Percentiles rank a stretch among this genome's conserved stretches.
Conservation (phyloP, 345 rosid species). For the Arabis alpina region DNA sequence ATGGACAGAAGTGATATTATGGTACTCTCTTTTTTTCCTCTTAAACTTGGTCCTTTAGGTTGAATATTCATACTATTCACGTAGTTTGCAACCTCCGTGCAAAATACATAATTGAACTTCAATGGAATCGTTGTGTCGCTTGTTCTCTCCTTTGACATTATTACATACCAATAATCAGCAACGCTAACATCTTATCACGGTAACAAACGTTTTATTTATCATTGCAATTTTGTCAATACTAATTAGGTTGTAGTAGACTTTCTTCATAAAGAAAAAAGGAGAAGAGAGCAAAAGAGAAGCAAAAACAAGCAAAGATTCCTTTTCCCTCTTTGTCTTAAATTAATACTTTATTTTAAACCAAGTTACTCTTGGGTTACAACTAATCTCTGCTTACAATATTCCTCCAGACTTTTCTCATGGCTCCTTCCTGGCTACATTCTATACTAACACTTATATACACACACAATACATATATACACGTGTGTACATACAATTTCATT, state of each 20-base stretch:
- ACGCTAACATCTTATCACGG: conserved; percentile 11
- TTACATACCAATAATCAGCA: too few species aligned
- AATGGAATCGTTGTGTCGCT: too few species aligned
- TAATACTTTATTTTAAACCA: conserved; percentile 29
- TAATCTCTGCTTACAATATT: conserved; percentile 38
- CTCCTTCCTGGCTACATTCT: conserved; percentile 14
- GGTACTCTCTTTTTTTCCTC: background rate
- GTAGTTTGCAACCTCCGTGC: background rate
- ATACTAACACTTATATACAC: background rate
- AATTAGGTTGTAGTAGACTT: conserved; percentile 8
- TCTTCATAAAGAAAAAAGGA: conserved; percentile 15
- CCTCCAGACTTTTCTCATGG: conserved; percentile 17
- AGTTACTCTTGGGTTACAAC: conserved; percentile 35
- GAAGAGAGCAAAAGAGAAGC: conserved; percentile 32
- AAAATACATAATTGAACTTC: too few species aligned
- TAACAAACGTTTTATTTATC: conserved; percentile 5
- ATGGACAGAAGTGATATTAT: conserved; percentile 3
- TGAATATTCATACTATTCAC: background rate
- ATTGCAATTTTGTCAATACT: conserved; percentile 10
- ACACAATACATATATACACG: conserved; percentile 22
- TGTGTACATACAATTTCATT: conserved; percentile 25
- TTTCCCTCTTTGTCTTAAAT: conserved; percentile 20
- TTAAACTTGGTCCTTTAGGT: background rate
- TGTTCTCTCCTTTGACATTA: too few species aligned
- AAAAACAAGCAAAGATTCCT: conserved; percentile 36